A percentile compares a stretch with the other conserved stretches of the same genome.
These are phyloP conservation scores for Alternaria gansuensis DNA, from an alignment of 2,329 filamentous ascomycete species.

Conservation along the genomic window DNA sequence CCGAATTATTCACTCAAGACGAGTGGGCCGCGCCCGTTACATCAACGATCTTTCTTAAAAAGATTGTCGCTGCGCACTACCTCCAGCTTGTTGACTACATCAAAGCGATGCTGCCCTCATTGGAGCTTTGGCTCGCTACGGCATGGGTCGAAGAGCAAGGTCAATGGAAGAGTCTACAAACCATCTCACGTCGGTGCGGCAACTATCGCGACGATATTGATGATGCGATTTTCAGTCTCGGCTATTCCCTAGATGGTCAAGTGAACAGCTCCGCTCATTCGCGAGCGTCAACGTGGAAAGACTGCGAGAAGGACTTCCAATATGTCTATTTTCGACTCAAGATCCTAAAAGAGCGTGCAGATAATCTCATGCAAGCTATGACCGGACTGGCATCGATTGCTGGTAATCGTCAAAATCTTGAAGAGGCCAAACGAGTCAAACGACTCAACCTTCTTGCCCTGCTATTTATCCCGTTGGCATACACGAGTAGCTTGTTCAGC, in stretches of 20 bases:
- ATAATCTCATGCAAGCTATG: constrained; percentile 48
- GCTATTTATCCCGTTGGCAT: constrained; percentile 48
- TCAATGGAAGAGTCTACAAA: constrained; percentile 47
- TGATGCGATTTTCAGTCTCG: constrained; percentile 44
- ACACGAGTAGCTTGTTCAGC: constrained; percentile 46
- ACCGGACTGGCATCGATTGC: constrained; percentile 48
- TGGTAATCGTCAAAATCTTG: constrained; percentile 47
- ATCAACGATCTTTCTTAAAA: constrained; percentile 45
- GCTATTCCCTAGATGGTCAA: constrained; percentile 32
- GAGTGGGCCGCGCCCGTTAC: constrained; percentile 36
- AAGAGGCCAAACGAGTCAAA: constrained; percentile 50
- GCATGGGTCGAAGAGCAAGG: constrained; percentile 48
- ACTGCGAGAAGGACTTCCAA: constrained; percentile 45
- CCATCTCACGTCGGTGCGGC: constrained; percentile 47
- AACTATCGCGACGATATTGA: constrained; percentile 51
- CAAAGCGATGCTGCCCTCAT: constrained; percentile 47
- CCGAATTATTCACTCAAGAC: constrained; percentile 24
- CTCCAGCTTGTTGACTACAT: constrained; percentile 49
- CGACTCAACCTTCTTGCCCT: constrained; percentile 46
- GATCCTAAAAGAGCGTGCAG: constrained; percentile 45
- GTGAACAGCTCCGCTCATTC: not conserved
- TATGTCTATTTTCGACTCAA: constrained; percentile 48
- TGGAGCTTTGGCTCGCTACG: constrained; percentile 45
- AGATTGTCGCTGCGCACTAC: constrained; percentile 48
- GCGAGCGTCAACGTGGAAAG: constrained; percentile 31